Evolutionary conservation across 2,329 filamentous ascomycete species (phyloP).

Genomic region (Seiridium cupressi): DNA sequence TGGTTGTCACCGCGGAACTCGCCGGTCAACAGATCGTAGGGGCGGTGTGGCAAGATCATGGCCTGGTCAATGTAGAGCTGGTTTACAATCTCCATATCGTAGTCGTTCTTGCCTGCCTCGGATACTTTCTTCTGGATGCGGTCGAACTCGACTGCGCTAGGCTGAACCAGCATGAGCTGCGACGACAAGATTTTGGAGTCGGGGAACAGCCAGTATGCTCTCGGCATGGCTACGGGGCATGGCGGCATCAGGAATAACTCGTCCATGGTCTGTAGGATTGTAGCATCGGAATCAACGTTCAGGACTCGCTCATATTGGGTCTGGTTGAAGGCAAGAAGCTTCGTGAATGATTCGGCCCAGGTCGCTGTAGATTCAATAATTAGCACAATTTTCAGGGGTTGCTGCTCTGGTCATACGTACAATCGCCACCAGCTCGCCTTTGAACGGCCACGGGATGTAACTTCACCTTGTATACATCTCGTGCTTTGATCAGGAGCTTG

Average conservation of each 20-base stretch:
- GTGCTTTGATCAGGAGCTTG: constrained; percentile 37
- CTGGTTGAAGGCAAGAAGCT: constrained; percentile 68
- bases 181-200: constrained; percentile 54
- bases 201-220: constrained; percentile 67
- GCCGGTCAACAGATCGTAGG: constrained; percentile 59
- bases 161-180: constrained; percentile 61
- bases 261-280: constrained; percentile 63
- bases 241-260: constrained; percentile 68
- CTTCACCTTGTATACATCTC: constrained; percentile 43
- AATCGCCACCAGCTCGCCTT: constrained; percentile 29
- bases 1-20: constrained; percentile 58
- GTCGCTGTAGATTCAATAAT: constrained; percentile 31
- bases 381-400: neutral
- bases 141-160: constrained; percentile 48
- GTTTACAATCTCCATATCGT: constrained; percentile 70
- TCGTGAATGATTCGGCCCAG: constrained; percentile 65
- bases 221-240: constrained; percentile 63
- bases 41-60: constrained; percentile 62
- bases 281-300: constrained; percentile 62
- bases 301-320: constrained; percentile 53
- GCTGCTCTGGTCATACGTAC: constrained; percentile 19
- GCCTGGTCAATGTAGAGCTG: constrained; percentile 56
- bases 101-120: constrained; percentile 34
- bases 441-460: constrained; percentile 40
- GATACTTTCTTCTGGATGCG: constrained; percentile 33